A percentile compares a stretch with the other conserved stretches of the same genome.
These are phyloP conservation scores for Aspergillus aculeatinus DNA, from an alignment of 2,329 filamentous ascomycete species.

Conservation along the genomic window DNA sequence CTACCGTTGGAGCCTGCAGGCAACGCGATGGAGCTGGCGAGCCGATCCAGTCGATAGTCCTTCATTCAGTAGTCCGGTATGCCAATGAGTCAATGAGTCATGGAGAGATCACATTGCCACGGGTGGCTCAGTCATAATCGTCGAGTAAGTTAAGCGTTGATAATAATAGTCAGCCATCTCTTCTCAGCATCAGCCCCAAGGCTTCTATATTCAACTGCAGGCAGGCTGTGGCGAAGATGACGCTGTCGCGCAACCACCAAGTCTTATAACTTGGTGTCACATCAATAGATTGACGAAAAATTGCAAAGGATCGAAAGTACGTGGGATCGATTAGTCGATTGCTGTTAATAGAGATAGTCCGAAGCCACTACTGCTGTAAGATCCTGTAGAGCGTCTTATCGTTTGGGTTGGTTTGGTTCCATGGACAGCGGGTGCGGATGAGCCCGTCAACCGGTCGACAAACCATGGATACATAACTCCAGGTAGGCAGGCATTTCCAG, in stretches of 20 bases:
- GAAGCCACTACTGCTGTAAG: background rate
- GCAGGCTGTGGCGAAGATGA: background rate
- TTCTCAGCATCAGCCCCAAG: background rate
- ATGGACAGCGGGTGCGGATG: conserved; percentile 7
- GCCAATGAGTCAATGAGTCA: conserved; percentile 1
- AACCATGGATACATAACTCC: background rate
- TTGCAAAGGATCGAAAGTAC: background rate
- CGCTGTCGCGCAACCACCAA: background rate
- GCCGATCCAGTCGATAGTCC: background rate
- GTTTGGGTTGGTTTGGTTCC: background rate
- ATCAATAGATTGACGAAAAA: background rate
- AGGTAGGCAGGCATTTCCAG: conserved; percentile 10
- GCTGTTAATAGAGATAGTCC: background rate
- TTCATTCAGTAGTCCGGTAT: background rate
- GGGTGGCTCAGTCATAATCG: conserved; percentile 6
- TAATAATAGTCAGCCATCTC: background rate
- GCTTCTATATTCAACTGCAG: background rate
- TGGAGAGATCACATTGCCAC: background rate
- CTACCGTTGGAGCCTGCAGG: conserved; percentile 5
- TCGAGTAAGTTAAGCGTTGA: background rate
- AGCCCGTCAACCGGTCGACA: background rate
- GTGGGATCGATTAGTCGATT: background rate
- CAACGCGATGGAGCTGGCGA: background rate
- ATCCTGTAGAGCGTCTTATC: background rate
- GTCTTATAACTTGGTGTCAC: background rate